Base-by-base conservation (phyloP, 805 yeast species). In the Ogataea ramenticola region DNA sequence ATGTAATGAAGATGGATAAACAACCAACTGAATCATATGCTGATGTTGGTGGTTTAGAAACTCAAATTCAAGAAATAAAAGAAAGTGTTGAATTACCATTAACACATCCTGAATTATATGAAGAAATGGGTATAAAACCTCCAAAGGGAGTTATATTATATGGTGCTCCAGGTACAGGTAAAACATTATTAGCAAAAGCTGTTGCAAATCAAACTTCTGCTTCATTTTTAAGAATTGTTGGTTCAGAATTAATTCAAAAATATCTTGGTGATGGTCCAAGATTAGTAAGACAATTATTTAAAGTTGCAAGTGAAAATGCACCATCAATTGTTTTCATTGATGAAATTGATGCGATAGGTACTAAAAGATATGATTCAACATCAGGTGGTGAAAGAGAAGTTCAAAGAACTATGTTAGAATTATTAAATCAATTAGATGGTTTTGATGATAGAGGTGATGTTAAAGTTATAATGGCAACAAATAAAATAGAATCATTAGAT, bases 121-220 rank as follows among this genome's bases (percentile, higher is more conserved):
- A 93, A 68, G 97, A 90, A 65, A 90, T 91, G 97, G 98, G 98
- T 56, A 91, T 91, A 58, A 89, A 90, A 60, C 98, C 97, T 12
- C 98, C 98, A 43, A 91, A 91, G 69, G 98, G 98, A 69, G 98
- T 91, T 42, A 90, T 91, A 55, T 72, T 91, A 46, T 91, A 91
- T 61, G 98, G 98, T 58, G 95, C 97, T 0, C 98, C 98, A 31
- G 98, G 98, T 66, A 91, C 98, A 3, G 98, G 98, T 56, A 91
- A 91, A 65, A 91, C 98, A 1, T 70, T 91, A 46, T 73, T 91
- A 54, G 98, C 98, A 14, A 91, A 90, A 65, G 99, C 99, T 0
- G 99, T 93, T 40, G 99, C 99, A 3, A 91, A 93, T 65, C 97
- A 93, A 60, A 93, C 99, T 1, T 82, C 93, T 49, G 98, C 98